These are phyloP conservation scores for Rhamnella rubrinervis DNA, from an alignment of 331 rosid species.

Conservation along the genomic window DNA sequence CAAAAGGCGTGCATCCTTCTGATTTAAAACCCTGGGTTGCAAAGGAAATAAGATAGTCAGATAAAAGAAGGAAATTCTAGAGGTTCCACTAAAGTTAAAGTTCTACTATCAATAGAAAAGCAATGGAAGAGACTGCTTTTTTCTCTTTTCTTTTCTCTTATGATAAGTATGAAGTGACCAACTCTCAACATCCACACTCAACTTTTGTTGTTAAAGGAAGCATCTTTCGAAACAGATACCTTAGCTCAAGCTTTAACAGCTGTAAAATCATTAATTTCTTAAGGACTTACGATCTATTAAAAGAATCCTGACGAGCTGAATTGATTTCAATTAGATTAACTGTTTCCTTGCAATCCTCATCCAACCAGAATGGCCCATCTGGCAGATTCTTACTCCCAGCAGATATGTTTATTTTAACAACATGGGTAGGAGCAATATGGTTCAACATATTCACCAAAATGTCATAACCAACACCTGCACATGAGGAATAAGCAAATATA, in stretches of 20 bases:
- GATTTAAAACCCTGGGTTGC: constrained; percentile 57
- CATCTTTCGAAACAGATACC: no score
- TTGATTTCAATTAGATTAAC: constrained; percentile 62
- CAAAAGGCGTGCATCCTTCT: constrained; percentile 67
- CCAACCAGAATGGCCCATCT: constrained; percentile 75
- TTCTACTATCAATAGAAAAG: neutral
- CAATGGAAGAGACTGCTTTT: neutral
- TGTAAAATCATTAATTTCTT: neutral
- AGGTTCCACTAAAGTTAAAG: neutral
- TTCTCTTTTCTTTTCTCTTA: neutral
- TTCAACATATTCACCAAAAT: constrained; percentile 72
- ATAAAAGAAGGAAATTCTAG: constrained; percentile 8
- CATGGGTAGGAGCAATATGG: constrained; percentile 71
- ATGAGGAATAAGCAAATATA: constrained; percentile 24
- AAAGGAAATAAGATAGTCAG: constrained; percentile 22
- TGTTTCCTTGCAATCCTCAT: constrained; percentile 31
- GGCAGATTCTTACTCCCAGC: constrained; percentile 74
- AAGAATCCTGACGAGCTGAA: constrained; percentile 72
- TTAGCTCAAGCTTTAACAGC: no score
- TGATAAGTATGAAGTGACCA: no score
- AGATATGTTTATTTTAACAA: constrained; percentile 74
- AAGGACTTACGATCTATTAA: constrained; percentile 71
- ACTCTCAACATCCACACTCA: no score
- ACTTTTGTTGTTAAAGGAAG: no score
- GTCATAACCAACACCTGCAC: constrained; percentile 77